phyloP scores from a whole-genome alignment of 345 rosid genomes.

The Triadica sebifera region DNA sequence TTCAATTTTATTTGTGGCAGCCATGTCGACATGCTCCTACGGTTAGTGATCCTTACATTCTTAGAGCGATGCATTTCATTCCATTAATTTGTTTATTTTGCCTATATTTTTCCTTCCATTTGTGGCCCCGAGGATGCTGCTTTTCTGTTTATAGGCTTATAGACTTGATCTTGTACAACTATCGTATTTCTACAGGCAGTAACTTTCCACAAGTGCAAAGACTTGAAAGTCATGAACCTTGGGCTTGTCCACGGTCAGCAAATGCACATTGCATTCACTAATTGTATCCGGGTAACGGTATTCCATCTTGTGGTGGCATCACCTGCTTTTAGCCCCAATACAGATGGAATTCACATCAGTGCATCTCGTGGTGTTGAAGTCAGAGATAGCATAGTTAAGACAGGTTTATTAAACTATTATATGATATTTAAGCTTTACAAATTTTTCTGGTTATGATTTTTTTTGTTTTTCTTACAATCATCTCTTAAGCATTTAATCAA shows the following conservation, averaged over 20 bases:
- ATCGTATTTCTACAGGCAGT: constrained; percentile 55
- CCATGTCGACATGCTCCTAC: constrained; percentile 93
- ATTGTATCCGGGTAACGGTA: constrained; percentile 52
- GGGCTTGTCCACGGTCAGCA: constrained; percentile 59
- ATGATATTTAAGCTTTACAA: background rate
- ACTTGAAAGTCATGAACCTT: constrained; percentile 56
- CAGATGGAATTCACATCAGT: constrained; percentile 90
- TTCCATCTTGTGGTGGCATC: constrained; percentile 54
- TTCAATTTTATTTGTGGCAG: constrained; percentile 45
- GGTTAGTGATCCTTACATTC: constrained; percentile 44
- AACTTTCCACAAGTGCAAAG: constrained; percentile 81
- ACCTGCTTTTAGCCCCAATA: constrained; percentile 77
- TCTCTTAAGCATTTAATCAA: background rate
- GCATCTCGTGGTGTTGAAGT: constrained; percentile 60
- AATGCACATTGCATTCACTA: constrained; percentile 76
- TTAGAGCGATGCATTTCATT: constrained; percentile 22
- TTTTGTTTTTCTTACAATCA: background rate
- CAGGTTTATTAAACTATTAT: constrained; percentile 46
- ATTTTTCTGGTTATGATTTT: background rate
- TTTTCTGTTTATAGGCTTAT: constrained; percentile 8
- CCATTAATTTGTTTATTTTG: constrained; percentile 11
- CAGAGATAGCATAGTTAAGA: constrained; percentile 50
- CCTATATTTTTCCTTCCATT: background rate
- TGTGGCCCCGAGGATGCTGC: background rate
- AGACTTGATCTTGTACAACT: constrained; percentile 14